Base-by-base conservation (phyloP, 176 grass and related monocot species). In the Chrysopogon serrulatus region DNA sequence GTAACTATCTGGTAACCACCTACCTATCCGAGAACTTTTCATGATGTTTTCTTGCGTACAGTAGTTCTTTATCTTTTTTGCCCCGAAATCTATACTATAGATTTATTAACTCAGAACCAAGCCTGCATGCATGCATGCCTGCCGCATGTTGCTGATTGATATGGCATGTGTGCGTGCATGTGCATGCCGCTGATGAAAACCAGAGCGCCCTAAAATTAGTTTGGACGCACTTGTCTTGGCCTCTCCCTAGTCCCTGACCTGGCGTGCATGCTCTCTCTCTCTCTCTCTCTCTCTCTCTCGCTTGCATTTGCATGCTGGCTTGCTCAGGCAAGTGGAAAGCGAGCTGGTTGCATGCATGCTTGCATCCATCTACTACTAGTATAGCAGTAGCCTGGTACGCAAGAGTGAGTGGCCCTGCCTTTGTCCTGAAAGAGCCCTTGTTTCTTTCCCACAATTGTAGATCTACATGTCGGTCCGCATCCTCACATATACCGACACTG, bases 191-290 rank as follows among this genome's bases (percentile, higher is more conserved):
- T 35, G 28, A 24, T 45, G 13, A 67, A 34, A 26, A 48, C 42
- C 4, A 12, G 56, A 7, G 67, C 11, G 23, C 26, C 33, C n/a
- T 16, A 59, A 85, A 74, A 75, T 48, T 49, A 31, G 18, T 60
- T 84, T 84, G 79, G 88, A 87, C 80, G 19, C 37, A 79, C 71
- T 61, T 77, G 74, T 59, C 45, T 61, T 86, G 79, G 83, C 79
- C 24, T 77, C 62, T 89, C 61, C 6, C 27, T 23, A n/a, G 23
- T 18, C 31, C 32, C 34, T 71, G 80, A 43, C 56, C 42, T 59
- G 78, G 82, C 65, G 4, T 35, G 59, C 67, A 39, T 70, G 77
- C 51, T 56, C 49, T 51, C 48, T 54, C 51, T 57, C 87, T n/a
- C 51, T n/a, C n/a, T n/a, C n/a, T n/a, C n/a, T n/a, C 51, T 56